Evolutionary conservation across 2,329 filamentous ascomycete genomes (phyloP).

Genomic region (Immersiporthe knoxdaviesiana): DNA sequence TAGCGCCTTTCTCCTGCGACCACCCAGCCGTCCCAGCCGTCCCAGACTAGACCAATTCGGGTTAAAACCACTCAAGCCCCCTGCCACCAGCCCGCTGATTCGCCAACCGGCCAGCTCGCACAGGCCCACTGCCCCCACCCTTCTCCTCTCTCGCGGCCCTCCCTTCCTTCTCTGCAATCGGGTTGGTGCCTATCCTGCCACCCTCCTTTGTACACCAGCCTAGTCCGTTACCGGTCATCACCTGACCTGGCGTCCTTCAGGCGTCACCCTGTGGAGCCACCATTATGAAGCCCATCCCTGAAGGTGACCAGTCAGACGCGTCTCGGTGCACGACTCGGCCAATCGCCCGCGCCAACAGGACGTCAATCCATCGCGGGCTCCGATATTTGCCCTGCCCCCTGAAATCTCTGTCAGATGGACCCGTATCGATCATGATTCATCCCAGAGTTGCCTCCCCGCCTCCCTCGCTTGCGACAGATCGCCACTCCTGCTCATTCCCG

Average conservation of each 20-base stretch:
- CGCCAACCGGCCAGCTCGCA: not conserved
- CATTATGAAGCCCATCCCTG: conserved; percentile 7
- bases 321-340: conserved; percentile 24
- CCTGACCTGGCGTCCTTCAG: conserved; percentile 7
- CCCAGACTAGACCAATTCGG: not conserved
- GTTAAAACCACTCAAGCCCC: not conserved
- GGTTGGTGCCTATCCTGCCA: not conserved
- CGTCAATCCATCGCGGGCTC: conserved; percentile 19
- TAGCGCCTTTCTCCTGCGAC: not conserved
- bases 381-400: conserved; percentile 19
- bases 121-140: not conserved
- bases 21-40: not conserved
- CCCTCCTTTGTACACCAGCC: not conserved
- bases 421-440: conserved; percentile 22
- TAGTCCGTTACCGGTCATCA: conserved; percentile 1
- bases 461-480: conserved; percentile 5
- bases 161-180: conserved; percentile 3
- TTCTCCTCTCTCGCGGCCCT: not conserved
- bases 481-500: conserved; percentile 19
- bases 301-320: conserved; percentile 22
- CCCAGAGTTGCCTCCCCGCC: not conserved
- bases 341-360: conserved; percentile 22
- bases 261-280: conserved; percentile 8
- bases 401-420: conserved; percentile 13
- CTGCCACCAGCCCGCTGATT: not conserved